Base-by-base conservation (phyloP, 169 alveolate genomes). In the Cryptosporidium viatorum region DNA sequence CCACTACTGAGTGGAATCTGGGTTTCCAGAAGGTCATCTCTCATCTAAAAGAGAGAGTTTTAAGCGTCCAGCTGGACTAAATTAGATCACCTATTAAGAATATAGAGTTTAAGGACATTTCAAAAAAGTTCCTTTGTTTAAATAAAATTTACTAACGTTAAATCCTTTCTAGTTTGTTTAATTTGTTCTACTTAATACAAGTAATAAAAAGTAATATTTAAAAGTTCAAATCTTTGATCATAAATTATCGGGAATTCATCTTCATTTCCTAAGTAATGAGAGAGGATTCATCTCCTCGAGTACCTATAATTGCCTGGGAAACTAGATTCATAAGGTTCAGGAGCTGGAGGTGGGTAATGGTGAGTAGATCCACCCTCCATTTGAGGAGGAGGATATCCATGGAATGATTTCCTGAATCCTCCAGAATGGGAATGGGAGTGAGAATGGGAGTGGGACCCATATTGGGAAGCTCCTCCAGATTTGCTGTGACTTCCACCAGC, bases 361-460 rank as follows among this genome's bases (percentile, higher is more conserved):
- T 65, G 71, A 7, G 43, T 33, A 33, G 52, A 21, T 14, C 51
- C 51, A 16, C 50, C 52, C 31, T 65, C 48, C 26, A 31, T 29
- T 18, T 18, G 71, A 65, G 71, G 71, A 65, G 31, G 71, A 37
- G 71, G 71, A 65, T 65, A 31, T n/a, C 71, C 71, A 9, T 65
- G 71, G 50, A 65, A 65, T 10, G 71, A 65, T 14, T 65, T 65
- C 16, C 71, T 65, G 71, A 16, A 65, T 35, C 71, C 71, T 33
- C 71, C 71, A 37, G 71, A 65, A 31, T 65, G 70, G 26, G 14
- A 60, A 6, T 60, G 70, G 43, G 37, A 23, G 12, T 33, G 39
- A 33, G 39, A 33, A 33, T 12, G n/a, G 2, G 70, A 29, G 41
- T 62, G 5, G 45, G 70, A 29, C 5, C 33, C 35, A 10, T 55